Base-by-base conservation (phyloP, 2,329 filamentous ascomycete species). In the Epichloe typhina region DNA sequence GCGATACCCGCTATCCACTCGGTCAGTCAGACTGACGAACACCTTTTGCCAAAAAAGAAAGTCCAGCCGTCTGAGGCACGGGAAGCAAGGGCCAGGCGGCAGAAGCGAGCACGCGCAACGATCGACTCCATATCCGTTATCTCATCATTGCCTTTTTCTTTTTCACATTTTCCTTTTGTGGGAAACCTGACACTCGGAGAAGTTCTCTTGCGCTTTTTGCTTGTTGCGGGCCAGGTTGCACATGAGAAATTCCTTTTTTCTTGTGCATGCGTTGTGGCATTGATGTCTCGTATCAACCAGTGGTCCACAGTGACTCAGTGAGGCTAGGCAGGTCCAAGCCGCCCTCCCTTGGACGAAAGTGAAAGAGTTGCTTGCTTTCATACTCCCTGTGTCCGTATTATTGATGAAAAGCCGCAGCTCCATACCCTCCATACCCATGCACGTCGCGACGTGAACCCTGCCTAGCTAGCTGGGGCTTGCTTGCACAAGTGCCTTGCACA, bases 361-460 rank as follows among this genome's bases (percentile, higher is more conserved):
- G 38, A 41, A 49, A 26, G 38, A 17, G 38, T 40, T 40, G 39
- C 23, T 33, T 35, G 26, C 26, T 26, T 8, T 8, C 26, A 8
- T 26, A 26, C 26, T 26, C 26, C 26, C 7, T 26, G 26, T 26
- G 26, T 26, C 26, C 26, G 26, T 26, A 12, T 39, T n/a, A 39
- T 39, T 39, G n/a, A 47, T 35, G 17, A 19, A 49, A 42, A n/a
- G n/a, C 42, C 39, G 21, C 39, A 36, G 46, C 40, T 44, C 11
- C 17, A 19, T 17, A 17, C 17, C 17, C 17, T 17, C 17, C 17
- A 17, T 19, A 19, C 21, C 17, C 21, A 52, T 50, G 47, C 47
- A 47, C 35, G 51, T 49, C 44, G 51, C 31, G 35, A 47, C 51
- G 47, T 47, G 37, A 50, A 41, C 51, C 47, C 23, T 42, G 36